Evolutionary conservation across 2,329 filamentous ascomycete species (phyloP), one percentile per base, ranked within the genome.

Genomic region (Cytospora chrysosperma): DNA sequence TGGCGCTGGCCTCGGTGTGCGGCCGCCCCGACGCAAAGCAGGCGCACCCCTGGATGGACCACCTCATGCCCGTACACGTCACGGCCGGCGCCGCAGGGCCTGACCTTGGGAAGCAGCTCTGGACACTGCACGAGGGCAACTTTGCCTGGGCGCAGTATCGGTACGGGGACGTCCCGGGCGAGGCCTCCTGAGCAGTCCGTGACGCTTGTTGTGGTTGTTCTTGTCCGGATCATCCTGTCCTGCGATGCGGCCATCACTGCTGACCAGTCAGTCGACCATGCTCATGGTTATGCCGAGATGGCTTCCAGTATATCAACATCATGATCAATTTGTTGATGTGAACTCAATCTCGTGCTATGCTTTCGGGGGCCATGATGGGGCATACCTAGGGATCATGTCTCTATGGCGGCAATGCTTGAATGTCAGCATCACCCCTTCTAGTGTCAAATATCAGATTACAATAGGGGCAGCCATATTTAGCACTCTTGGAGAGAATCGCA

Each of bases 21-120:
- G 75, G 71, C 65, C 71, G 81, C 34, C 76, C 77, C 0, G 80
- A 83, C 60, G 80, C 81, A 7, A 76, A 71, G 54, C 76, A 81
- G 67, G 79, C 80, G 0, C 81, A 82, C 52, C 81, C 80, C 52
- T 77, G 74, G 54, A 81, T 82, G 73, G 81, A 83, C 54, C 81
- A 83, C 51, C 67, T 83, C 13, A 81, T 82, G 79, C 80, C 81
- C 0, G 70, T 81, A 0, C 78, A 79, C 51, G 75, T 83, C 19
- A 73, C 77, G 0, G 81, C 79, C 1, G 81, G 80, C 0, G 80
- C 79, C 0, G 80, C 78, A 0, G 76, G 77, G 3, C 10, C 12
- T 28, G 65, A 67, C 37, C 12, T 60, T 15, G 65, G 65, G 2
- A 49, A 64, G 34, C 65, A 66, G 28, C 26, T 66, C 2, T 67